Evolutionary conservation across 768 basidiomycete genomes (phyloP).

Genomic region (Dioszegia hungarica): DNA sequence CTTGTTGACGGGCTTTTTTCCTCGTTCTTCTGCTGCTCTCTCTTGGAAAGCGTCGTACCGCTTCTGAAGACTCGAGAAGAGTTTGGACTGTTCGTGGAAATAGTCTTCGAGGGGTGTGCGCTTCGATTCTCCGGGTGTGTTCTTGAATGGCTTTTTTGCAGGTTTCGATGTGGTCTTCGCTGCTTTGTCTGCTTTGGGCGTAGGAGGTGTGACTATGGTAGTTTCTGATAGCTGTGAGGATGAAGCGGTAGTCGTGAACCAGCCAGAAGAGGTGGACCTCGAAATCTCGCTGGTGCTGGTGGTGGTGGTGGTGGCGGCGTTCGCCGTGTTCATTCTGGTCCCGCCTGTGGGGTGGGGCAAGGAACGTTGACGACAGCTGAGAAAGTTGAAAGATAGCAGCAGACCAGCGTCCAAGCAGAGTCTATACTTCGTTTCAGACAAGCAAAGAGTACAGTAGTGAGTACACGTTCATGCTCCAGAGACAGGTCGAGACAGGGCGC

Average conservation of each 20-base stretch:
- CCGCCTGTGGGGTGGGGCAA: too few relatives aligned
- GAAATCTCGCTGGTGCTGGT: not conserved
- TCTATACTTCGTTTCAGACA: too few relatives aligned
- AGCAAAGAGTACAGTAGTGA: too few relatives aligned
- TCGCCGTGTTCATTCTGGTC: too few relatives aligned
- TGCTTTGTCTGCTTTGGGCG: not conserved
- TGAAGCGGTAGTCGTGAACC: not conserved
- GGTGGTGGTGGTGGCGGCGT: too few relatives aligned
- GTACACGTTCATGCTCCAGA: too few relatives aligned
- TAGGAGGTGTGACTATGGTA: not conserved
- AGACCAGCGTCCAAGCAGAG: too few relatives aligned
- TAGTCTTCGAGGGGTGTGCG: slow-evolving; percentile 22
- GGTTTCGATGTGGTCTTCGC: not conserved
- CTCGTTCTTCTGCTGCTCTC: slow-evolving; percentile 16
- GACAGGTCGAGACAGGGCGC: too few relatives aligned
- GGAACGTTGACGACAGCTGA: too few relatives aligned
- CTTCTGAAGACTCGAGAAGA: slow-evolving; percentile 25
- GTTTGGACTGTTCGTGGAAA: slow-evolving; percentile 31
- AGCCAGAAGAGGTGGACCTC: not conserved
- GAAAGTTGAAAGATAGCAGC: too few relatives aligned
- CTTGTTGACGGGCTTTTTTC: slow-evolving; percentile 13
- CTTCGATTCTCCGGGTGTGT: not conserved
- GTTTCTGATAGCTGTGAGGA: not conserved
- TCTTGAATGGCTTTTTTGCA: not conserved
- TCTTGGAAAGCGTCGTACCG: slow-evolving; percentile 26